These are phyloP conservation scores for Scenedesmus sp. DNA, from an alignment of 163 green algal genomes.

Conservation along the genomic window DNA sequence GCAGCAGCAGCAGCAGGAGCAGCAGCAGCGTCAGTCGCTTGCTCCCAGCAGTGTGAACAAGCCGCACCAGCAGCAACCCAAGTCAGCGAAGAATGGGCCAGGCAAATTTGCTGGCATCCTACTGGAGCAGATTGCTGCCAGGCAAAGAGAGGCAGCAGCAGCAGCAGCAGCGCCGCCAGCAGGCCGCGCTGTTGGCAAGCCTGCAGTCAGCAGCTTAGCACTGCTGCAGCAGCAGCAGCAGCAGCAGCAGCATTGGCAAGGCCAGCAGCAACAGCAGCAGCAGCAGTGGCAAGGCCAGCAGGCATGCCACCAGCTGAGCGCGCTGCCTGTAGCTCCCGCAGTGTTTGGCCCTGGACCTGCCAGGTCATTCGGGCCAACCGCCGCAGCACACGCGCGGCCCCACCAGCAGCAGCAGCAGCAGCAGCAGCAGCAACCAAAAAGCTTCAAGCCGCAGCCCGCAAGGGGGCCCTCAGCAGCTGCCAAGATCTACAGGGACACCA, in stretches of 20 bases:
- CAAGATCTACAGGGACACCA: neutral
- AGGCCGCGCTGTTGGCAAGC: neutral
- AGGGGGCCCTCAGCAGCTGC: neutral
- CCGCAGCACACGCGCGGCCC: neutral
- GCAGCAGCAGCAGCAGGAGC: neutral
- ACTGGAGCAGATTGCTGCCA: neutral
- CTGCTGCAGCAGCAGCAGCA: neutral
- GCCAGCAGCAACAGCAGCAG: neutral
- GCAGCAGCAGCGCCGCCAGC: neutral
- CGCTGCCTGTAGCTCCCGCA: neutral
- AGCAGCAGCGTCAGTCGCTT: neutral
- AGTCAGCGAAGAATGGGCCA: neutral
- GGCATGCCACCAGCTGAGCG: neutral
- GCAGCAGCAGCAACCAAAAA: neutral
- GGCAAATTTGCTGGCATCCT: neutral
- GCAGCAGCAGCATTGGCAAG: neutral
- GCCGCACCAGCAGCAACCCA: neutral
- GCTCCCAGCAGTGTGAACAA: neutral
- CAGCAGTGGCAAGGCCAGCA: neutral
- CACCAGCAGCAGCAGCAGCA: conserved; percentile 24
- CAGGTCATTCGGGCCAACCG: neutral
- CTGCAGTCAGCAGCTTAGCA: neutral
- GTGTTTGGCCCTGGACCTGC: neutral
- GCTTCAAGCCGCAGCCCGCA: neutral
- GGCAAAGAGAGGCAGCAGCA: neutral